These are phyloP conservation scores for Saitozyma podzolica DNA, from an alignment of 768 basidiomycete genomes.

Conservation along the genomic window DNA sequence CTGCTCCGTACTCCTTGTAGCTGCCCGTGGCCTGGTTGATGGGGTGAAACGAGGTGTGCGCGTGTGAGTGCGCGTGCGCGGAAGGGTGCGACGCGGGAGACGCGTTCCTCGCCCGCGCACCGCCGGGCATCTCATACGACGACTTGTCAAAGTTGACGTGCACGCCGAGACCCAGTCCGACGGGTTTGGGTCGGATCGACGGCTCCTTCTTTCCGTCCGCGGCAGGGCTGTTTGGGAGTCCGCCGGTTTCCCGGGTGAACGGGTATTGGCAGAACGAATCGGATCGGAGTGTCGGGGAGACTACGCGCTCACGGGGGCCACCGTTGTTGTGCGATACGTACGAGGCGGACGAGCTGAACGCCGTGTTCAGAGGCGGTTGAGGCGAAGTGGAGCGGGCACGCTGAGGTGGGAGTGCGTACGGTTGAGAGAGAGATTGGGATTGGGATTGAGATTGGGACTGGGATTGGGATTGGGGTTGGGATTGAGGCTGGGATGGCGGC, in stretches of 20 bases:
- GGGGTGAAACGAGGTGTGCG: background rate
- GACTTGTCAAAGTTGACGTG: background rate
- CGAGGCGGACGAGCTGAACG: too few relatives aligned
- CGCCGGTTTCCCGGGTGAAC: background rate
- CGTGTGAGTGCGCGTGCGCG: background rate
- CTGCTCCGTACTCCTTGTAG: background rate
- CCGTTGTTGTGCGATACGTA: too few relatives aligned
- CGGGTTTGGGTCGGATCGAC: background rate
- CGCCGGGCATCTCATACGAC: background rate
- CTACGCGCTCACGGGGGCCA: too few relatives aligned
- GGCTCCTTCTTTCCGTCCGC: constrained; percentile 12
- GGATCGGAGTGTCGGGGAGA: too few relatives aligned
- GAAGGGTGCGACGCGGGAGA: background rate
- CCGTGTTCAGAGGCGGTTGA: too few relatives aligned
- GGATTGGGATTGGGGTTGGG: too few relatives aligned
- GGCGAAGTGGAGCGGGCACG: too few relatives aligned
- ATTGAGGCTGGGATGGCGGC: too few relatives aligned
- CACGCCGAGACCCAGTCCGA: background rate
- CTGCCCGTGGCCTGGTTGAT: background rate
- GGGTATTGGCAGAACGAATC: too few relatives aligned
- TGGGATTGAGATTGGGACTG: too few relatives aligned
- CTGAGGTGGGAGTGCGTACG: too few relatives aligned
- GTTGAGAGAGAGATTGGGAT: too few relatives aligned
- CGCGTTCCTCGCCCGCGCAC: background rate
- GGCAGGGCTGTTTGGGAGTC: background rate